Evolutionary conservation across 2,329 filamentous ascomycete species (phyloP).

Genomic region (Purpureocillium lavendulum): DNA sequence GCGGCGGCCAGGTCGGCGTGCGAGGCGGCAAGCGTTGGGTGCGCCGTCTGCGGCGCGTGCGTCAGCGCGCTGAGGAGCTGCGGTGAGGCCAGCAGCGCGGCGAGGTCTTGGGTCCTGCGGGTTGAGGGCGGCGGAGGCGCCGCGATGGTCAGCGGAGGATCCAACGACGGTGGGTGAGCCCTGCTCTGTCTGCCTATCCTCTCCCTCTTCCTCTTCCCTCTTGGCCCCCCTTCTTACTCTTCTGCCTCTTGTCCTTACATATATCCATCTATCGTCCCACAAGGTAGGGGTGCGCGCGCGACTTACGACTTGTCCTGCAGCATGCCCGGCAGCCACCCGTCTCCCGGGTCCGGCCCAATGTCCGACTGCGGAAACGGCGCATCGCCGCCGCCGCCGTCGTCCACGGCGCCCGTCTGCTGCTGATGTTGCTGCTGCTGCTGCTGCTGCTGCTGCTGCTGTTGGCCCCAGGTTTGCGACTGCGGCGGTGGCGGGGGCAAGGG

Average conservation of each 20-base stretch:
- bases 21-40: constrained; percentile 62
- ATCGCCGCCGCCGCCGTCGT: constrained; percentile 9
- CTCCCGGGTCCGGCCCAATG: constrained; percentile 48
- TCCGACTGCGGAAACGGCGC: constrained; percentile 11
- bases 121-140: no score
- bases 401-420: constrained; percentile 5
- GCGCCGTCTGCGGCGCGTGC: constrained; percentile 55
- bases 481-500: constrained; percentile 25
- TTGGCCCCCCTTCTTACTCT: no score
- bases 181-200: neutral
- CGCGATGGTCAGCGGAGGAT: no score
- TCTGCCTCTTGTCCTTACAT: no score
- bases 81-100: constrained; percentile 56
- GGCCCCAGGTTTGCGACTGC: constrained; percentile 1
- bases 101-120: constrained; percentile 69
- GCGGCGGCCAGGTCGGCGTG: constrained; percentile 56
- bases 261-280: no score
- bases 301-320: constrained; percentile 78
- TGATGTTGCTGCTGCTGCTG: constrained; percentile 3
- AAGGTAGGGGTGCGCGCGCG: no score
- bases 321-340: constrained; percentile 69
- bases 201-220: no score
- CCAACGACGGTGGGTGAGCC: no score
- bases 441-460: constrained; percentile 4
- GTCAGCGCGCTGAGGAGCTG: constrained; percentile 67